Conservation (phyloP, 768 basidiomycete species). For the Russula ochroleuca region DNA sequence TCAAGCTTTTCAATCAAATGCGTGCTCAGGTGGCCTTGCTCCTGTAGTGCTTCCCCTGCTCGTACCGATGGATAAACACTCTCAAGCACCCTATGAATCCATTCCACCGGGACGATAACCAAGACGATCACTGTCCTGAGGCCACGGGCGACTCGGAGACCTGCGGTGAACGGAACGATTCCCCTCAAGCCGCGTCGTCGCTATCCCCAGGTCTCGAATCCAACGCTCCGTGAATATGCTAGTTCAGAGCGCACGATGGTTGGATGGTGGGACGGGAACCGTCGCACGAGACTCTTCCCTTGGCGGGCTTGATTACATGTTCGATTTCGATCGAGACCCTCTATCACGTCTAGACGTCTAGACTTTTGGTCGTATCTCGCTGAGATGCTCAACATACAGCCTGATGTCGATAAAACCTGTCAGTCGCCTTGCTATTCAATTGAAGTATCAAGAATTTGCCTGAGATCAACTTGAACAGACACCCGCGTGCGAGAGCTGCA, state of each 20-base stretch:
- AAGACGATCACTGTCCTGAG: neutral
- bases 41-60: too few species aligned
- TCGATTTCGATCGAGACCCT: conserved; percentile 16
- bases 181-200: conserved; percentile 1
- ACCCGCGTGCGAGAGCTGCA: too few species aligned
- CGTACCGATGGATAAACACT: too few species aligned
- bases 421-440: neutral
- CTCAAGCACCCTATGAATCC: too few species aligned
- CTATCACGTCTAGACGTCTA: conserved; percentile 16
- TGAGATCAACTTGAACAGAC: neutral
- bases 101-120: conserved; percentile 20
- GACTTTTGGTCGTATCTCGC: conserved; percentile 24
- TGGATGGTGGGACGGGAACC: too few species aligned
- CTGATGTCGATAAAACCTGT: conserved; percentile 4
- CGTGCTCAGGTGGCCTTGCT: too few species aligned
- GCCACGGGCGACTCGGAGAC: neutral
- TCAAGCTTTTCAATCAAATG: too few species aligned
- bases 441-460: neutral
- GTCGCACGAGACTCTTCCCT: conserved; percentile 4
- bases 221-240: neutral
- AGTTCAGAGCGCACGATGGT: conserved; percentile 2
- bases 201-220: neutral
- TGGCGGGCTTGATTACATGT: conserved; percentile 10
- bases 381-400: conserved; percentile 11
- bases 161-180: neutral